Conservation (phyloP, 1,139 yeast species). For the Zygosaccharomyces sapae region DNA sequence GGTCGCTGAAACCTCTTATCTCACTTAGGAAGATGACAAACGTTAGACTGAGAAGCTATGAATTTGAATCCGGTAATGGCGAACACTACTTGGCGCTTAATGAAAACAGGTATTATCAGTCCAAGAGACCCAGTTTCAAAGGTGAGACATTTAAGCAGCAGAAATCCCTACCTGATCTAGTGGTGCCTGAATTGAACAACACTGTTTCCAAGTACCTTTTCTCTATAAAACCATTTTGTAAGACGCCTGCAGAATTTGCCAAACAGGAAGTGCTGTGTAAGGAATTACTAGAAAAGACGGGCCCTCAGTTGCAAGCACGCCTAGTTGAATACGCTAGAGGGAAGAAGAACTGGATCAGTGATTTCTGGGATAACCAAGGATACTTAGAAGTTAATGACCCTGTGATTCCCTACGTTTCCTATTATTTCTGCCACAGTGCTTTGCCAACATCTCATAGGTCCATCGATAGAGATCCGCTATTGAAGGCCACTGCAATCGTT, state of each 20-base stretch:
- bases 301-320: slow-evolving; percentile 64
- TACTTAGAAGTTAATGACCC: slow-evolving; percentile 91
- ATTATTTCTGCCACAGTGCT: slow-evolving; percentile 83
- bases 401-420: slow-evolving; percentile 87
- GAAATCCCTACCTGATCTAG: slow-evolving; percentile 71
- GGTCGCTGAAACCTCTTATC: not conserved
- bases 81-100: slow-evolving; percentile 29
- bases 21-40: slow-evolving; percentile 1
- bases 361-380: slow-evolving; percentile 93
- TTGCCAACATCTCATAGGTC: slow-evolving; percentile 43
- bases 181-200: slow-evolving; percentile 76
- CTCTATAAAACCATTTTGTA: slow-evolving; percentile 65
- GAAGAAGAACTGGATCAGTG: slow-evolving; percentile 82
- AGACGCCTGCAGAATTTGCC: slow-evolving; percentile 48
- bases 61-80: slow-evolving; percentile 28
- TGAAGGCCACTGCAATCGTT: slow-evolving; percentile 67
- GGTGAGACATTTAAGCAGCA: slow-evolving; percentile 76
- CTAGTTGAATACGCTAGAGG: slow-evolving; percentile 56
- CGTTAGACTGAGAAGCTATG: slow-evolving; percentile 8
- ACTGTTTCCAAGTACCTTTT: slow-evolving; percentile 68
- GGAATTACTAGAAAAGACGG: slow-evolving; percentile 63
- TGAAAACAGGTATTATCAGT: slow-evolving; percentile 25
- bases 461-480: slow-evolving; percentile 65
- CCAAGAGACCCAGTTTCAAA: slow-evolving; percentile 38
- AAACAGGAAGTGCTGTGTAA: slow-evolving; percentile 56